Base-by-base conservation (phyloP, 345 rosid genomes). In the Pugionium dolabratum region DNA sequence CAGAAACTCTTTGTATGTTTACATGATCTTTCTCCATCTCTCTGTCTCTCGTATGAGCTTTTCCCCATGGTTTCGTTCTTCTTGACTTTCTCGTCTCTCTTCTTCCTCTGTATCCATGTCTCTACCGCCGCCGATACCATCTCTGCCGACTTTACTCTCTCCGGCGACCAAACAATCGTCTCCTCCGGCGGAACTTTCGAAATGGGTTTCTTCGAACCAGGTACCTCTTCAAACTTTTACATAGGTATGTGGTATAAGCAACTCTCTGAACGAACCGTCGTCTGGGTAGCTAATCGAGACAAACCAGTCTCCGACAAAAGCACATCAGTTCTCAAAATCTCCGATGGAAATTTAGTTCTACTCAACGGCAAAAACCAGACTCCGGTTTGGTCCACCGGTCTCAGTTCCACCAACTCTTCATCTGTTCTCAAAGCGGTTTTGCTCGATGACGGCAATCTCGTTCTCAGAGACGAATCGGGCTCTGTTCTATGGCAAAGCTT, bases 201-300 rank as follows among this genome's bases (percentile, higher is more conserved):
- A 37, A 69, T 91, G 35, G 98, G 96, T 34, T 91, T 91, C 84
- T 86, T 84, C 82, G 31, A 37, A 25, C 84, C 85, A 53, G 85
- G 76, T 59, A 59, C 71, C 27, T 78, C 87, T 60, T 70, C 89
- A 27, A 84, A 81, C 25, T 80, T 69, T 79, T 91, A 91, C 55
- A 63, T 91, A 64, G 94, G 90, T 53, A 85, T 84, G 69, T 84
- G 87, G 96, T 88, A 84, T 73, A 42, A 64, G 1, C 53, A 71
- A 33, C 64, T 88, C 30, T 53, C 83, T 49, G 0, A 0, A n/a
- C 78, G 0, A 52, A 84, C 87, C 39, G 0, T 72, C 1, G 83
- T 87, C 30, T 89, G 96, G 98, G 90, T 89, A 5, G 96, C 98
- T 45, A 91, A 89, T 57, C 80, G 95, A 56, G 85, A 79, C 33